These are phyloP conservation scores for Sordariomycetes sp. DNA, from an alignment of 2,329 filamentous ascomycete genomes.

Conservation along the genomic window DNA sequence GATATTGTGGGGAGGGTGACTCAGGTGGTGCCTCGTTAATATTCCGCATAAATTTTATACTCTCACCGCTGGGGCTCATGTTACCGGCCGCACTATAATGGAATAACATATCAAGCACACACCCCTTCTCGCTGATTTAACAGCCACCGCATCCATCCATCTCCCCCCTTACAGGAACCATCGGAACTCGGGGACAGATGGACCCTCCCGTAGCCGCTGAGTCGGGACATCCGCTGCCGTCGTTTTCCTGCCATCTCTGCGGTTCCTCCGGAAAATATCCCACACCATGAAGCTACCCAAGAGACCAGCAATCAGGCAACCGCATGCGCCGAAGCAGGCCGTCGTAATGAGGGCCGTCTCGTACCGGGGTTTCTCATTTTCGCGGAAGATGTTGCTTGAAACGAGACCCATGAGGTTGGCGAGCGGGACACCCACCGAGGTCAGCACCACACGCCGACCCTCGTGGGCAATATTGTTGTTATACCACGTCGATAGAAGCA, in stretches of 20 bases:
- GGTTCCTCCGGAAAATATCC: constrained; percentile 38
- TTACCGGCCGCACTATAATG: not conserved
- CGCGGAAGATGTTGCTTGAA: constrained; percentile 53
- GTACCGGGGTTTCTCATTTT: constrained; percentile 53
- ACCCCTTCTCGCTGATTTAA: not conserved
- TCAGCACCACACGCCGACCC: constrained; percentile 55
- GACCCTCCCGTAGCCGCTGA: constrained; percentile 32
- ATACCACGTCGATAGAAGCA: constrained; percentile 54
- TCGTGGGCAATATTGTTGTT: constrained; percentile 77
- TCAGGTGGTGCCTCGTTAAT: too few species aligned
- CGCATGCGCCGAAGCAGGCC: constrained; percentile 48
- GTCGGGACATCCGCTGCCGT: constrained; percentile 32
- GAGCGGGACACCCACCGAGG: constrained; percentile 58
- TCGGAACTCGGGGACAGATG: constrained; percentile 29
- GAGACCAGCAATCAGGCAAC: constrained; percentile 36
- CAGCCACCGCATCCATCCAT: not conserved
- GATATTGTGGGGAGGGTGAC: too few species aligned
- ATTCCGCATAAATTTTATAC: too few species aligned
- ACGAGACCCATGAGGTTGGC: constrained; percentile 69
- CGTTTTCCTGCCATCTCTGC: constrained; percentile 33
- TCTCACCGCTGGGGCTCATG: too few species aligned
- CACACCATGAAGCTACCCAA: constrained; percentile 50
- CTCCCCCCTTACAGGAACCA: constrained; percentile 27
- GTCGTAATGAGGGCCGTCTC: constrained; percentile 51
- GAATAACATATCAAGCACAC: not conserved